A percentile compares a stretch with the other conserved stretches of the same genome.
Evolutionary conservation across 2,329 filamentous ascomycete genomes (phyloP).

Genomic region (Xylariaceae sp.): DNA sequence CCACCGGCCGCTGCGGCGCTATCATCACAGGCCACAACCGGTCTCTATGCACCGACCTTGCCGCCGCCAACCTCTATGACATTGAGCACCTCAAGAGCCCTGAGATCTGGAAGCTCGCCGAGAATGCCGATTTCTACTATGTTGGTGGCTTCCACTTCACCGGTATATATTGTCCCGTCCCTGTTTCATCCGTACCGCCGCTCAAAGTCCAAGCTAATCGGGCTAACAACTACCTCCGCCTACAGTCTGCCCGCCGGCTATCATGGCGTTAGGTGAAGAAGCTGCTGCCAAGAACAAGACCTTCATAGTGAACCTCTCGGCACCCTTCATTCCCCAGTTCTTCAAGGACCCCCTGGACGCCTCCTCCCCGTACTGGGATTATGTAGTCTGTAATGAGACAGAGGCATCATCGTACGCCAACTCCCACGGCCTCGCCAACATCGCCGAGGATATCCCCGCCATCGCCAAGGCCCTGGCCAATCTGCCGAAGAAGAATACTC

Average conservation of each 20-base stretch:
- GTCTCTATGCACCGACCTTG: slow-evolving; percentile 90
- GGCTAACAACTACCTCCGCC: neutral
- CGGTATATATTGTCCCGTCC: slow-evolving; percentile 7
- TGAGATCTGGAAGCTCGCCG: slow-evolving; percentile 85
- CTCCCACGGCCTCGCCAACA: slow-evolving; percentile 44
- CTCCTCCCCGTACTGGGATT: slow-evolving; percentile 88
- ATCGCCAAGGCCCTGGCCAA: slow-evolving; percentile 83
- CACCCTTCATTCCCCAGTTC: slow-evolving; percentile 94
- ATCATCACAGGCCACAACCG: slow-evolving; percentile 97
- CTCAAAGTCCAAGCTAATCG: slow-evolving; percentile 2
- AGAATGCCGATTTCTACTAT: slow-evolving; percentile 86
- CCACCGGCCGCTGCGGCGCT: slow-evolving; percentile 91
- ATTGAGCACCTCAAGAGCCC: slow-evolving; percentile 87
- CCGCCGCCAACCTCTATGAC: slow-evolving; percentile 95
- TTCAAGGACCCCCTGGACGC: slow-evolving; percentile 94
- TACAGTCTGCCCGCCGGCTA: slow-evolving; percentile 79
- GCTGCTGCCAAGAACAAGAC: slow-evolving; percentile 85
- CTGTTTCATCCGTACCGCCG: neutral
- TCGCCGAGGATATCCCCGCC: slow-evolving; percentile 65
- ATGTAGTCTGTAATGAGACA: slow-evolving; percentile 94
- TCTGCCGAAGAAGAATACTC: slow-evolving; percentile 85
- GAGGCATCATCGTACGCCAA: slow-evolving; percentile 87
- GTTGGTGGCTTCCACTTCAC: slow-evolving; percentile 97
- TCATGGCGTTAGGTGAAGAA: slow-evolving; percentile 85
- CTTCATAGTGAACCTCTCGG: slow-evolving; percentile 87